phyloP scores from a whole-genome alignment of 2,329 filamentous ascomycete genomes.

The Diaporthe helianthi region DNA sequence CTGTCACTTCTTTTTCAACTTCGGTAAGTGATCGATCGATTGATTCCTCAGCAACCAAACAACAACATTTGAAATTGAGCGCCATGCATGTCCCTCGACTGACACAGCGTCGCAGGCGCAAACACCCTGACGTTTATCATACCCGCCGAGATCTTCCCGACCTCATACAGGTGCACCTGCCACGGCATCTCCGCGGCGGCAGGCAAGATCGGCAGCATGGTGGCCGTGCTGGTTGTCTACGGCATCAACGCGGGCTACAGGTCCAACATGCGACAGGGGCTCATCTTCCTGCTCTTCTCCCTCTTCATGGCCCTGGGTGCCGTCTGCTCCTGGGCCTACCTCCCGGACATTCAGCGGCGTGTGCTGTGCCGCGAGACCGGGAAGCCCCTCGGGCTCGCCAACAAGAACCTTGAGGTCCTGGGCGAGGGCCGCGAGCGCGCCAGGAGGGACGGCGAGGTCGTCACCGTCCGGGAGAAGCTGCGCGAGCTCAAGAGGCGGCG shows the following conservation, averaged over 20 bases:
- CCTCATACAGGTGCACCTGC: constrained; percentile 67
- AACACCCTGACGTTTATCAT: constrained; percentile 71
- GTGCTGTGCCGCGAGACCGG: constrained; percentile 43
- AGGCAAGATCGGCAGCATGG: constrained; percentile 64
- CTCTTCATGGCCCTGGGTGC: constrained; percentile 57
- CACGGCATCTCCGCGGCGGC: constrained; percentile 68
- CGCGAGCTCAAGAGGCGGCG: constrained; percentile 47
- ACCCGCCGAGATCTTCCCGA: constrained; percentile 70
- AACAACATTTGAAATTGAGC: background rate
- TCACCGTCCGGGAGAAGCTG: constrained; percentile 54
- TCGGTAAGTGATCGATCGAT: constrained; percentile 55
- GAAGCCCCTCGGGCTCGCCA: constrained; percentile 48
- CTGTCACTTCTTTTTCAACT: constrained; percentile 63
- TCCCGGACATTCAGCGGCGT: constrained; percentile 55
- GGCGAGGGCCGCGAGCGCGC: constrained; percentile 56
- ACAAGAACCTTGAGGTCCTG: constrained; percentile 58
- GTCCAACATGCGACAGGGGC: constrained; percentile 52
- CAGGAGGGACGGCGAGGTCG: constrained; percentile 51
- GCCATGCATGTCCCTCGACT: background rate
- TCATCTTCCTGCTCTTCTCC: constrained; percentile 59
- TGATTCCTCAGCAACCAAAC: background rate
- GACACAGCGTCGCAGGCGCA: constrained; percentile 49
- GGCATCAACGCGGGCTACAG: constrained; percentile 56
- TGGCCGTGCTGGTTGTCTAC: constrained; percentile 58
- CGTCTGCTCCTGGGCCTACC: constrained; percentile 59